These are phyloP conservation scores for Trichoderma koningii DNA, from an alignment of 2,329 filamentous ascomycete species.

Conservation along the genomic window DNA sequence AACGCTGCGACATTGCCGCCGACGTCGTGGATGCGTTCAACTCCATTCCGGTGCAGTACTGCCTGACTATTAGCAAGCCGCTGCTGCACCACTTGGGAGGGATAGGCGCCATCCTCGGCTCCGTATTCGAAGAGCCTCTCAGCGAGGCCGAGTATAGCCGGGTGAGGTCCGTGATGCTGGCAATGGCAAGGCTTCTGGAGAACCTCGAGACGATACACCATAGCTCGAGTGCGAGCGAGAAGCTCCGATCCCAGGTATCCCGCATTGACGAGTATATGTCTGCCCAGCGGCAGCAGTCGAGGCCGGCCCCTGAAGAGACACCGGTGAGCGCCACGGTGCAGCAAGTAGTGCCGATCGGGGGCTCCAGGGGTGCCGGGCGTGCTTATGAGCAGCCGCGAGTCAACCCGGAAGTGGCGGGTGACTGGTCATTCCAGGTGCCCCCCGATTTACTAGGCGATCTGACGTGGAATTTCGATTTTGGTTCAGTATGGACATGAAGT, in stretches of 20 bases:
- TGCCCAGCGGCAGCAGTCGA: constrained; percentile 26
- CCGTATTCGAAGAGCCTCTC: constrained; percentile 39
- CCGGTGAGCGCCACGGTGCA: constrained; percentile 11
- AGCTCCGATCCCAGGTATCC: constrained; percentile 32
- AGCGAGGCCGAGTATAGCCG: constrained; percentile 36
- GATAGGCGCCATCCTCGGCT: constrained; percentile 41
- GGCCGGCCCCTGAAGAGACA: constrained; percentile 6
- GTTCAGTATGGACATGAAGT: constrained; percentile 9
- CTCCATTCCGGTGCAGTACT: constrained; percentile 30
- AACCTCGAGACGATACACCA: constrained; percentile 34
- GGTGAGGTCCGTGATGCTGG: constrained; percentile 37
- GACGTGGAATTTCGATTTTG: constrained; percentile 29
- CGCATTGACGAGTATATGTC: constrained; percentile 35
- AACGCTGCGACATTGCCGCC: constrained; percentile 37
- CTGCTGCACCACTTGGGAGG: constrained; percentile 40
- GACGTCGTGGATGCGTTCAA: constrained; percentile 38
- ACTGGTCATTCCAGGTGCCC: constrained; percentile 52
- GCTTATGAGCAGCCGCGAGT: constrained; percentile 2
- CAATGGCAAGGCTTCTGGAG: constrained; percentile 39
- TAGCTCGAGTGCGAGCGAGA: constrained; percentile 32
- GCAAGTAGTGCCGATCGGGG: not conserved
- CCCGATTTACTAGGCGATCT: constrained; percentile 42
- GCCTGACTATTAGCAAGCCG: constrained; percentile 38
- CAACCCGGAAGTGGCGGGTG: constrained; percentile 9
- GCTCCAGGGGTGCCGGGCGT: not conserved